Conservation (phyloP, 2,329 filamentous ascomycete species). For the Pseudogymnoascus sp. region DNA sequence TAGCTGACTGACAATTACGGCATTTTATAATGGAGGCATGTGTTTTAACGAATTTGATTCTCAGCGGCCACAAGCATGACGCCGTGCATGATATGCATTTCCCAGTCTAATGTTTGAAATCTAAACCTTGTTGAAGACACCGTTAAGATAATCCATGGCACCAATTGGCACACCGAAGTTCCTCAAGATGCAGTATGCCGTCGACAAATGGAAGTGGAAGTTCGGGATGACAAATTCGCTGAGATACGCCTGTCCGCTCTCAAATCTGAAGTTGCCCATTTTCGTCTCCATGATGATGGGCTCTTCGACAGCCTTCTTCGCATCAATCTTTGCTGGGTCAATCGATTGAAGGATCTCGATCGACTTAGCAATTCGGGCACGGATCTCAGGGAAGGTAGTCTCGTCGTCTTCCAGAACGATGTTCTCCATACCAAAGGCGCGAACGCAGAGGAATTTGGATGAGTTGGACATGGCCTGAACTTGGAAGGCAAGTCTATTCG, state of each 20-base stretch:
- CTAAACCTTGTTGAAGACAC: constrained; percentile 4
- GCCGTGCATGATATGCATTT: neutral
- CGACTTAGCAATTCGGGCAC: constrained; percentile 37
- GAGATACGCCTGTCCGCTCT: constrained; percentile 31
- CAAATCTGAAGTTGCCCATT: constrained; percentile 1
- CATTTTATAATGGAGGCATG: neutral
- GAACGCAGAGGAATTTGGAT: constrained; percentile 13
- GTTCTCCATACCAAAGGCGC: constrained; percentile 29
- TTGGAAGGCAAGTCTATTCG: neutral
- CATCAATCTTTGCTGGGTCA: constrained; percentile 22
- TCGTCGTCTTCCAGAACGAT: constrained; percentile 33
- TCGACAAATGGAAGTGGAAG: constrained; percentile 43
- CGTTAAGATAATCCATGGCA: constrained; percentile 37
- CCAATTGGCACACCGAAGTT: constrained; percentile 40
- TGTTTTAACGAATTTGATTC: neutral
- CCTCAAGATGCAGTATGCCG: constrained; percentile 42
- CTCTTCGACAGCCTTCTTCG: neutral
- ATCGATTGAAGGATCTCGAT: constrained; percentile 37
- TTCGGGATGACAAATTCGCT: constrained; percentile 37
- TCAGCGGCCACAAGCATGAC: neutral
- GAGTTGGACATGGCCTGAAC: neutral
- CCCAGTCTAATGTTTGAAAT: neutral
- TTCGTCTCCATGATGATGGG: neutral
- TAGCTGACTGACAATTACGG: neutral
- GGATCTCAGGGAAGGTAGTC: constrained; percentile 40